Percentiles rank a stretch among this genome's conserved stretches.
phyloP scores from a whole-genome alignment of 2,329 filamentous ascomycete species.

The Diplodia mutila region DNA sequence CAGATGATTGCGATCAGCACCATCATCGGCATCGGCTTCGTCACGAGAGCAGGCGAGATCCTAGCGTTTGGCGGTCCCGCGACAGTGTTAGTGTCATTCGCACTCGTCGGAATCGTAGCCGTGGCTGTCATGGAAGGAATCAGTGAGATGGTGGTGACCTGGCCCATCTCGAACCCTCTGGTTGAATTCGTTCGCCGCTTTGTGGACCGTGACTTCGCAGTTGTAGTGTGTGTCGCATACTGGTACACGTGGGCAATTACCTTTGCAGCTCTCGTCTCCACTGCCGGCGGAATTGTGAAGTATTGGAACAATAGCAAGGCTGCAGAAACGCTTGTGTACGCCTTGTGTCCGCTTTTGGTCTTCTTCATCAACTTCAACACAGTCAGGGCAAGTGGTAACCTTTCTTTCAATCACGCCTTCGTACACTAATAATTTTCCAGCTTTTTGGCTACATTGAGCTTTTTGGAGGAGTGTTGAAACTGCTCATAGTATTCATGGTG shows the following conservation, averaged over 20 bases:
- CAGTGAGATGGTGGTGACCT: slow-evolving; percentile 43
- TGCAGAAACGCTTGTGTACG: slow-evolving; percentile 10
- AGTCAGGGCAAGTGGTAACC: slow-evolving; percentile 7
- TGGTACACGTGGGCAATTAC: slow-evolving; percentile 42
- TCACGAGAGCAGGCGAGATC: slow-evolving; percentile 36
- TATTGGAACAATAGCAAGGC: slow-evolving; percentile 32
- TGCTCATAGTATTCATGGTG: slow-evolving; percentile 18
- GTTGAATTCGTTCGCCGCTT: slow-evolving; percentile 43
- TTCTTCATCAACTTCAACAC: slow-evolving; percentile 22
- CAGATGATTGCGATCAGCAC: slow-evolving; percentile 45
- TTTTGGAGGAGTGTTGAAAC: slow-evolving; percentile 18
- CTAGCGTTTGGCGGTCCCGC: slow-evolving; percentile 41
- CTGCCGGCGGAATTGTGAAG: slow-evolving; percentile 33
- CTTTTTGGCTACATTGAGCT: slow-evolving; percentile 25
- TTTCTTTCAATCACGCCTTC: too few species aligned
- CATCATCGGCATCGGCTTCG: slow-evolving; percentile 40
- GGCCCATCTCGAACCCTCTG: slow-evolving; percentile 44
- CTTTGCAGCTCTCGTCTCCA: slow-evolving; percentile 37
- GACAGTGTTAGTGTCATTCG: slow-evolving; percentile 40
- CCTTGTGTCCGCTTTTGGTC: slow-evolving; percentile 17
- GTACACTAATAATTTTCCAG: not conserved
- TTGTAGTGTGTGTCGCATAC: slow-evolving; percentile 42
- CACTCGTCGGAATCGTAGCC: slow-evolving; percentile 38
- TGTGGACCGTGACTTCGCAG: slow-evolving; percentile 44
- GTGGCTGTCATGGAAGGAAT: slow-evolving; percentile 47